phyloP scores from a whole-genome alignment of 1,139 yeast genomes.

The Meyerozyma athensensis region DNA sequence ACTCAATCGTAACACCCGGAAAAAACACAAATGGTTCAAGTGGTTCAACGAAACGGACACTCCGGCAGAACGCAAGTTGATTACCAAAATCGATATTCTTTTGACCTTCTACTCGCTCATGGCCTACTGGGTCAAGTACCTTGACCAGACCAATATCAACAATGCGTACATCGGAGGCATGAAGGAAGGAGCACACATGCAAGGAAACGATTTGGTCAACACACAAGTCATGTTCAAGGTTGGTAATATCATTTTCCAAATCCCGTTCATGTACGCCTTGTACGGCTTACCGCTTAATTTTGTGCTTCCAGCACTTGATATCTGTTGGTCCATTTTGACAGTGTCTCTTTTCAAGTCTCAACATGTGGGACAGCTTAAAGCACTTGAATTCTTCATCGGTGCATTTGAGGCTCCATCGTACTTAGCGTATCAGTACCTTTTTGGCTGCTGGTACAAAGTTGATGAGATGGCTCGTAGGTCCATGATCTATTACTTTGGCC shows the following conservation, averaged over 20 bases:
- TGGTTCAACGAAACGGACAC: conserved; percentile 62
- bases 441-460: conserved; percentile 56
- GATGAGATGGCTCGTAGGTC: conserved; percentile 58
- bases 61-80: conserved; percentile 48
- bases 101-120: conserved; percentile 56
- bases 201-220: conserved; percentile 62
- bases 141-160: conserved; percentile 56
- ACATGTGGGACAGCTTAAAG: conserved; percentile 47
- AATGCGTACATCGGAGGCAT: conserved; percentile 71
- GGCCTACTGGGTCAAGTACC: conserved; percentile 67
- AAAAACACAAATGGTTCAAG: conserved; percentile 50
- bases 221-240: conserved; percentile 55
- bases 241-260: conserved; percentile 56
- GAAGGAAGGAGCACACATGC: conserved; percentile 53
- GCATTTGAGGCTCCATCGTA: conserved; percentile 59
- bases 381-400: conserved; percentile 56
- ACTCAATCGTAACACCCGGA: conserved; percentile 28
- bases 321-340: conserved; percentile 66
- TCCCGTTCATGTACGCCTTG: conserved; percentile 43
- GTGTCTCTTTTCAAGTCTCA: conserved; percentile 47
- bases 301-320: conserved; percentile 53
- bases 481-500: conserved; percentile 57
- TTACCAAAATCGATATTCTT: conserved; percentile 58
- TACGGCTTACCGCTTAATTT: conserved; percentile 50
- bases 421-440: conserved; percentile 54